phyloP scores from a whole-genome alignment of 352 stramenopile genomes.

The Phytopythium aichiense region DNA sequence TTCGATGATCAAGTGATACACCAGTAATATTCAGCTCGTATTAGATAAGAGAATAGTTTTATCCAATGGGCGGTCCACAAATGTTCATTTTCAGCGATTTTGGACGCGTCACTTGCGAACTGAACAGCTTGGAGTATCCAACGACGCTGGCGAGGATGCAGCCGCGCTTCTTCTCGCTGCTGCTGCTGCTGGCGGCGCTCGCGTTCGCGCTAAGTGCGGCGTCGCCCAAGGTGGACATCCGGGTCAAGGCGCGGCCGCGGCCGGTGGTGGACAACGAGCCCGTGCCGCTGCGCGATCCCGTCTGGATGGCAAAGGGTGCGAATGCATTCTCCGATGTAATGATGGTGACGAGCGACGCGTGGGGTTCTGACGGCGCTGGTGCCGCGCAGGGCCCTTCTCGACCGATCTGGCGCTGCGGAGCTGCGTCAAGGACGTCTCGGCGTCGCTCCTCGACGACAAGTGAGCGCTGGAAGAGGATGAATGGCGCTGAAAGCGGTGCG shows the following conservation, averaged over 20 bases:
- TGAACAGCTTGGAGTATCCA: too few relatives aligned
- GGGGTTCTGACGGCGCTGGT: not conserved
- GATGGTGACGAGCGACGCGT: not conserved
- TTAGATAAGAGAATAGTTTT: too few relatives aligned
- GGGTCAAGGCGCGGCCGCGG: slow-evolving; percentile 36
- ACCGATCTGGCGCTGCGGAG: slow-evolving; percentile 18
- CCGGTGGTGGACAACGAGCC: slow-evolving; percentile 15
- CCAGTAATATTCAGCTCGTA: too few relatives aligned
- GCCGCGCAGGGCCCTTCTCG: slow-evolving; percentile 33
- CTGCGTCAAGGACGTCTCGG: slow-evolving; percentile 42
- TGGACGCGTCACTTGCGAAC: too few relatives aligned
- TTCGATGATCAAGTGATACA: too few relatives aligned
- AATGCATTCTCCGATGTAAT: not conserved
- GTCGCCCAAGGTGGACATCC: slow-evolving; percentile 58
- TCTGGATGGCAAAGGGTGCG: slow-evolving; percentile 34
- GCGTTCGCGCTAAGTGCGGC: slow-evolving; percentile 29
- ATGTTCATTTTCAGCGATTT: too few relatives aligned
- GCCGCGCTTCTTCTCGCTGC: not conserved
- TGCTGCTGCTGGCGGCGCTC: slow-evolving; percentile 10
- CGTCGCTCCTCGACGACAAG: slow-evolving; percentile 38
- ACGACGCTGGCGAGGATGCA: too few relatives aligned
- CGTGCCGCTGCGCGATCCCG: slow-evolving; percentile 43
- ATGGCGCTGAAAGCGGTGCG: too few relatives aligned
- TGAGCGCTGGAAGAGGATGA: slow-evolving; percentile 13
- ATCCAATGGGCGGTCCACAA: too few relatives aligned